Percentiles rank a stretch among this genome's conserved stretches.
Evolutionary conservation across 768 basidiomycete genomes (phyloP).

Genomic region (Plicaturopsis crispa): DNA sequence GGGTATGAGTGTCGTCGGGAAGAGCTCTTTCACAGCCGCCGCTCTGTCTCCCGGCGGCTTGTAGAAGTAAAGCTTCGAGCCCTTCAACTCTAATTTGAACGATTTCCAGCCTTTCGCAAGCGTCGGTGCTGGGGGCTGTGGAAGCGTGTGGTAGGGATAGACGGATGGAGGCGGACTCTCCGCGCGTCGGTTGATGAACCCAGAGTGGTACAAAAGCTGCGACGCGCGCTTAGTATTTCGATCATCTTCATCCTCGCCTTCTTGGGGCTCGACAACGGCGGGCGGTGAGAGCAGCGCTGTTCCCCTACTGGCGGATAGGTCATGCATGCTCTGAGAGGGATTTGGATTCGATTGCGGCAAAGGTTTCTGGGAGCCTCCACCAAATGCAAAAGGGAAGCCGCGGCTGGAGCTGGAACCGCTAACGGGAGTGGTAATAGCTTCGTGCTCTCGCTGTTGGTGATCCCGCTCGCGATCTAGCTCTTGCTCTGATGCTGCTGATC

Average conservation of each 20-base stretch:
- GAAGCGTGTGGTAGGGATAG: slow-evolving; percentile 19
- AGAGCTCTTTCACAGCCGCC: slow-evolving; percentile 62
- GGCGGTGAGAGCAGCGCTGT: slow-evolving; percentile 44
- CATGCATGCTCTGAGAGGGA: neutral
- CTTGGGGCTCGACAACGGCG: slow-evolving; percentile 31
- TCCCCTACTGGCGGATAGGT: slow-evolving; percentile 9
- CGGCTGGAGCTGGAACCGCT: too few relatives aligned
- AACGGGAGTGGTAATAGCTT: too few relatives aligned
- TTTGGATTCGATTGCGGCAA: too few relatives aligned
- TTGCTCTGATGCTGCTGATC: slow-evolving; percentile 32
- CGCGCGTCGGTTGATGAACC: slow-evolving; percentile 67
- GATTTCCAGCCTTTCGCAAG: slow-evolving; percentile 79
- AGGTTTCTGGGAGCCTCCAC: slow-evolving; percentile 11
- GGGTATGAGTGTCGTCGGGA: slow-evolving; percentile 58
- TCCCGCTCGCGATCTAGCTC: slow-evolving; percentile 21
- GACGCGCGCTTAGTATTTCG: slow-evolving; percentile 48
- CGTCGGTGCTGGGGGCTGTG: slow-evolving; percentile 21
- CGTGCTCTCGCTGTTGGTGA: too few relatives aligned
- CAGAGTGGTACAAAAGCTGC: slow-evolving; percentile 69
- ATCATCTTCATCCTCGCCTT: slow-evolving; percentile 25
- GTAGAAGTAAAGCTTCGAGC: slow-evolving; percentile 80
- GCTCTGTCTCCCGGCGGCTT: slow-evolving; percentile 71
- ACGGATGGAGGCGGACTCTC: slow-evolving; percentile 38
- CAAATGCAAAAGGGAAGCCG: slow-evolving; percentile 18
- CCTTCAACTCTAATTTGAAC: slow-evolving; percentile 77